Evolutionary conservation across 257 asterid species (phyloP), one percentile per base, ranked within the genome.

Genomic region (Solanum rostratum): DNA sequence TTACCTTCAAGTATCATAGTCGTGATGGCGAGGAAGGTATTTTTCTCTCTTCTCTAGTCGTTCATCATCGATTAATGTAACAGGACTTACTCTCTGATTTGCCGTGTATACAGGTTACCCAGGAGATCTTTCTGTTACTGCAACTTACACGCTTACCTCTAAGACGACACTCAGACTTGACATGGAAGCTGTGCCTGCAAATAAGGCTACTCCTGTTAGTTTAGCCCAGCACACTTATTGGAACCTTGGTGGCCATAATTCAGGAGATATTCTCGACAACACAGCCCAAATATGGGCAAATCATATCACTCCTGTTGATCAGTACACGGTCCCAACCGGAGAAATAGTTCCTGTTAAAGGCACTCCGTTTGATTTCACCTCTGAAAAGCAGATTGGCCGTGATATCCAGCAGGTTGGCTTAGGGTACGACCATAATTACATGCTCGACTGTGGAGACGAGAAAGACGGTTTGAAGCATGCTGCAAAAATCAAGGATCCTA

Each of bases 211-310:
- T 14, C 99, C 97, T 3, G 90, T 97, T 89, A 97, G 87, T 88
- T 87, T 97, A 82, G 99, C 99, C 27, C 99, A 97, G 81, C 99
- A 97, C 87, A 97, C 99, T 7, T 97, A 97, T 52, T 97, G 99
- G 99, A 97, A 97, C 80, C 87, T 97, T 84, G 95, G 93, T 8
- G 98, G 99, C 52, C 99, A 97, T 69, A 79, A 85, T 41, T 92
- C 97, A 0, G 95, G 99, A 10, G 91, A 83, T 39, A 78, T 95
- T 80, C 97, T 95, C 50, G 91, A 94, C 50, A 98, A 97, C 57
- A 90, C 97, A 4, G 91, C 93, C 74, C 94, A 92, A 87, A 86
- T 97, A 87, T 91, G 86, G 91, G 98, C 95, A 6, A 90, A 87
- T 30, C 95, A 92, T 84, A 71, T 97, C 19, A 97, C 99, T 12